Percentiles rank a stretch among this genome's conserved stretches.
Conservation (phyloP, 495 filamentous ascomycete genomes). For the Hyaloscypha variabilis region DNA sequence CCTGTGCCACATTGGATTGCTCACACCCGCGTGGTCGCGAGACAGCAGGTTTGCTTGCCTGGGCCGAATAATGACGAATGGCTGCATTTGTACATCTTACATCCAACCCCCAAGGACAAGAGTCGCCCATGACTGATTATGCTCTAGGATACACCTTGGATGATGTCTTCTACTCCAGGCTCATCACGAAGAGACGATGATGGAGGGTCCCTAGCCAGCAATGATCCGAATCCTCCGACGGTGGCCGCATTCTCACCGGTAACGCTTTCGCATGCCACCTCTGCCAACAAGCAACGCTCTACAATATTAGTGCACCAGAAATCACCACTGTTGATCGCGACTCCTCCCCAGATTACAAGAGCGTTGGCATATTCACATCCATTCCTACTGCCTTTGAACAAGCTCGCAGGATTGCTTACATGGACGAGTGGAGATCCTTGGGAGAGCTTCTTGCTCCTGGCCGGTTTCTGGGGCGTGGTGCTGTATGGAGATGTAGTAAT, state of each 20-base stretch:
- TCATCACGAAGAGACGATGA: conserved; percentile 28
- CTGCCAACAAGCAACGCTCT: conserved; percentile 75
- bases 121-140: not conserved
- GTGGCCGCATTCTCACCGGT: conserved; percentile 85
- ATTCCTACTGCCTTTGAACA: conserved; percentile 85
- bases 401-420: conserved; percentile 78
- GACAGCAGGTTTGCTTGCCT: conserved; percentile 1
- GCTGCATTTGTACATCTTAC: conserved; percentile 31
- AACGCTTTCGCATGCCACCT: conserved; percentile 67
- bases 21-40: not conserved
- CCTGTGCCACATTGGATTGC: not conserved
- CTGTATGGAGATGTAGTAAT: conserved; percentile 85
- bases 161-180: conserved; percentile 32
- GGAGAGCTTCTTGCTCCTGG: conserved; percentile 92
- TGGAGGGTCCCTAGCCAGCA: conserved; percentile 22
- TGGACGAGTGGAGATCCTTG: conserved; percentile 94
- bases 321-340: conserved; percentile 88
- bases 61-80: conserved; percentile 5
- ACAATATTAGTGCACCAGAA: conserved; percentile 97
- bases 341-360: conserved; percentile 89
- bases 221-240: conserved; percentile 68
- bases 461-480: conserved; percentile 79
- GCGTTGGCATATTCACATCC: conserved; percentile 93
- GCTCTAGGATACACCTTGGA: conserved; percentile 34
- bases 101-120: conserved; percentile 7